These are phyloP conservation scores for Cladosporium cucumerinum DNA, from an alignment of 2,329 filamentous ascomycete genomes.

Conservation along the genomic window DNA sequence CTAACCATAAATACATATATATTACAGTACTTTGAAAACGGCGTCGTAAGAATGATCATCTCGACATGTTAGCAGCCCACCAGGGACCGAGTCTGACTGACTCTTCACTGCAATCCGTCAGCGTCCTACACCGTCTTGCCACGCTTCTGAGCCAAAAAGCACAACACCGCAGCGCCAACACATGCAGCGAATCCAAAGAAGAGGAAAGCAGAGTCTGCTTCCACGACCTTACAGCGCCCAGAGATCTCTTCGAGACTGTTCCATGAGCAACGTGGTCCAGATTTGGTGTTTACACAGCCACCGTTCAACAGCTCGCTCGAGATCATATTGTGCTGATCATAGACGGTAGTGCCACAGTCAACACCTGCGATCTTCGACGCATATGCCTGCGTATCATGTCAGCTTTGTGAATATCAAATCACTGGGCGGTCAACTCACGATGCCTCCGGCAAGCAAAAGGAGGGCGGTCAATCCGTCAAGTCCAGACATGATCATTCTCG, in stretches of 20 bases:
- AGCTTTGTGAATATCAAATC: neutral
- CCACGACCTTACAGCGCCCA: conserved; percentile 22
- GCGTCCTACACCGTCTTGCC: neutral
- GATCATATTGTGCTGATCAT: neutral
- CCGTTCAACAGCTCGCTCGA: conserved; percentile 23
- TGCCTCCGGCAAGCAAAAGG: conserved; percentile 27
- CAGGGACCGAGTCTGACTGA: too few species aligned
- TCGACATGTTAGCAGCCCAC: neutral
- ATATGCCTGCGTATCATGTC: conserved; percentile 20
- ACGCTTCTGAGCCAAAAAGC: conserved; percentile 16
- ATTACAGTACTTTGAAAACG: neutral
- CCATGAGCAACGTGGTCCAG: neutral
- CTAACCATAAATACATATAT: neutral
- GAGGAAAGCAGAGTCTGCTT: conserved; percentile 27
- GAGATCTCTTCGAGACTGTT: conserved; percentile 6
- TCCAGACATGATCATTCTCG: conserved; percentile 22
- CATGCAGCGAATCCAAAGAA: conserved; percentile 23
- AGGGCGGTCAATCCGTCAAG: conserved; percentile 25
- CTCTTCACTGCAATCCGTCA: neutral
- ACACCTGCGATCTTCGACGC: conserved; percentile 23
- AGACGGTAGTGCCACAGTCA: conserved; percentile 16
- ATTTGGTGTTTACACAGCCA: conserved; percentile 17
- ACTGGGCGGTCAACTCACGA: conserved; percentile 22
- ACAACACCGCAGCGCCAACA: conserved; percentile 19
- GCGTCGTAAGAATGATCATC: neutral